Conservation (phyloP, 2,329 filamentous ascomycete species). For the Pleomassaria siparia region DNA sequence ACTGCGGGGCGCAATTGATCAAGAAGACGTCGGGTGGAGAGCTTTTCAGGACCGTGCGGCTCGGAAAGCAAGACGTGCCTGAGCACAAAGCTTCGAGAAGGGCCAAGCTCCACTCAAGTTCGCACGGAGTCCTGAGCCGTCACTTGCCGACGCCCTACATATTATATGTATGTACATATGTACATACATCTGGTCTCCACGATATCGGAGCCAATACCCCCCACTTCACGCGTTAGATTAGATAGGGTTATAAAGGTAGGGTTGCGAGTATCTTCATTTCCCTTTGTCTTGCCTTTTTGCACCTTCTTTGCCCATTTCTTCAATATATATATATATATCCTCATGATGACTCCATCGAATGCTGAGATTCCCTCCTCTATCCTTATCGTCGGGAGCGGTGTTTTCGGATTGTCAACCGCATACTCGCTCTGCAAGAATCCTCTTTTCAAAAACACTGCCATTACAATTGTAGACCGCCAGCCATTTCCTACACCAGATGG, state of each 20-base stretch:
- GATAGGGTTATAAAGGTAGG: constrained; percentile 11
- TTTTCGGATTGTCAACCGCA: constrained; percentile 66
- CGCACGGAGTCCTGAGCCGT: constrained; percentile 21
- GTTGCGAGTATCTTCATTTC: constrained; percentile 5
- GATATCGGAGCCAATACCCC: constrained; percentile 33
- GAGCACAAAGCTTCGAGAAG: constrained; percentile 6
- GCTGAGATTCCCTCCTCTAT: constrained; percentile 38
- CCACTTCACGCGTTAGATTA: constrained; percentile 6
- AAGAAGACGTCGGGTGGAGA: constrained; percentile 12
- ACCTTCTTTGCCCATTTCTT: not conserved
- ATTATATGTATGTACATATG: too few relatives aligned
- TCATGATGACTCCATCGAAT: not conserved
- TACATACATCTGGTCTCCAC: too few relatives aligned
- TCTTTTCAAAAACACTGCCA: constrained; percentile 50
- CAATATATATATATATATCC: not conserved
- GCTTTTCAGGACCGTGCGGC: constrained; percentile 11
- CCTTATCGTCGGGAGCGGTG: constrained; percentile 54
- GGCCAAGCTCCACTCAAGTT: not conserved
- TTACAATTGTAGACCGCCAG: constrained; percentile 61
- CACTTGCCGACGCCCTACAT: constrained; percentile 25
- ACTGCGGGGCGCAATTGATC: constrained; percentile 20
- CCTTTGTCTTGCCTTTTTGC: constrained; percentile 1
- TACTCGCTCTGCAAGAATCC: constrained; percentile 67
- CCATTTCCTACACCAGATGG: constrained; percentile 61
- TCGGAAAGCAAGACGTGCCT: not conserved